These are phyloP conservation scores for Cytospora piceicola DNA, from an alignment of 2,329 filamentous ascomycete genomes.

Conservation along the genomic window DNA sequence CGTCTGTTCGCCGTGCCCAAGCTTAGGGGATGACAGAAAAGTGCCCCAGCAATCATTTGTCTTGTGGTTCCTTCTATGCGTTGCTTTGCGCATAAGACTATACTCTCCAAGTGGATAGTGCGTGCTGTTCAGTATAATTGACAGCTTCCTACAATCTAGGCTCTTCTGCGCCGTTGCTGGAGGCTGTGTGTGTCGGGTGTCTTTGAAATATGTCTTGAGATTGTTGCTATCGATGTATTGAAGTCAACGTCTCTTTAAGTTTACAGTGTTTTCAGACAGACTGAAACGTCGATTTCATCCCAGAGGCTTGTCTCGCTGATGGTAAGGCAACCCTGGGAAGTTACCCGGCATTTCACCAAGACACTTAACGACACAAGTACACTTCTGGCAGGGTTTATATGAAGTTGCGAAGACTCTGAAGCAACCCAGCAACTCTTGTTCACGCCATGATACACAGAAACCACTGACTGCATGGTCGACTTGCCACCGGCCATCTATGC, in stretches of 20 bases:
- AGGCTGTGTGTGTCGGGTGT: neutral
- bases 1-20: neutral
- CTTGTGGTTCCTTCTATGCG: neutral
- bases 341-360: neutral
- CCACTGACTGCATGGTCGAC: constrained; percentile 6
- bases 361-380: neutral
- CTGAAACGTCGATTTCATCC: neutral
- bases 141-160: neutral
- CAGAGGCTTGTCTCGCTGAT: neutral
- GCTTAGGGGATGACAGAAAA: neutral
- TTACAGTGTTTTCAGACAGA: neutral
- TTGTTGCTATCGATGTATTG: neutral
- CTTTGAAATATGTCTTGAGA: neutral
- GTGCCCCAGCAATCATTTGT: neutral
- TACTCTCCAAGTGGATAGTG: neutral
- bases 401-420: constrained; percentile 10
- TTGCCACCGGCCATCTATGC: constrained; percentile 12
- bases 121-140: neutral
- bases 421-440: neutral
- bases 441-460: neutral
- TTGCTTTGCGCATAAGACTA: neutral
- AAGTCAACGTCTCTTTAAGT: neutral
- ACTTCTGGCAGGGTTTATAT: neutral
- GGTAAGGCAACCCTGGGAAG: neutral
- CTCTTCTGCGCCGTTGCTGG: neutral